Conservation (phyloP, 495 filamentous ascomycete genomes). For the Penicillium pulvis region DNA sequence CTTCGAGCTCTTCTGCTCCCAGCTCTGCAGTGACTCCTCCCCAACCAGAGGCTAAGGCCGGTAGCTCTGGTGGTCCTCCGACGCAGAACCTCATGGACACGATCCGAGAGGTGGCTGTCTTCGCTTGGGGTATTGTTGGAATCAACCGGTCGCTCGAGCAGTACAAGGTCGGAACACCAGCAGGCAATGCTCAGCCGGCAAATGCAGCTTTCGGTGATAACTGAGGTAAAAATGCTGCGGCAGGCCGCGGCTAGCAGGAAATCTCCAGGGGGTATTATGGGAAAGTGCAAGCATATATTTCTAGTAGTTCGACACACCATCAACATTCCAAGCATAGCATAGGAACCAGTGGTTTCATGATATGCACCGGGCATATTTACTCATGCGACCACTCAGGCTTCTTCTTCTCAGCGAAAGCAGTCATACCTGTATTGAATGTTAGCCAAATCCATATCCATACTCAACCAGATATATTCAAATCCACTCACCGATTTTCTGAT, state of each 20-base stretch:
- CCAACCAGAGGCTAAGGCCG: constrained; percentile 3
- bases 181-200: constrained; percentile 58
- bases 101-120: constrained; percentile 75
- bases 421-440: constrained; percentile 64
- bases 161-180: constrained; percentile 62
- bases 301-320: background rate
- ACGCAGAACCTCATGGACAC: constrained; percentile 69
- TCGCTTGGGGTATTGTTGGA: constrained; percentile 56
- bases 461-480: constrained; percentile 3
- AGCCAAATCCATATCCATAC: constrained; percentile 13
- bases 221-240: constrained; percentile 11
- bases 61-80: constrained; percentile 47
- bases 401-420: constrained; percentile 91
- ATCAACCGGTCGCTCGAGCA: constrained; percentile 77
- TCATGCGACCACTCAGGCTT: constrained; percentile 89
- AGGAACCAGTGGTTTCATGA: background rate
- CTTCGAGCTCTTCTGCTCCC: constrained; percentile 9
- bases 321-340: background rate
- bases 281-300: constrained; percentile 1
- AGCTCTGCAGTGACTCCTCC: constrained; percentile 1
- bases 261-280: constrained; percentile 1
- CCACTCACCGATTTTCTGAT: constrained; percentile 86
- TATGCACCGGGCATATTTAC: constrained; percentile 39
- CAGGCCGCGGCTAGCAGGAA: constrained; percentile 11
- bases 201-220: constrained; percentile 30